phyloP scores from a whole-genome alignment of 495 filamentous ascomycete species.

The Hypoxylon trugodes region DNA sequence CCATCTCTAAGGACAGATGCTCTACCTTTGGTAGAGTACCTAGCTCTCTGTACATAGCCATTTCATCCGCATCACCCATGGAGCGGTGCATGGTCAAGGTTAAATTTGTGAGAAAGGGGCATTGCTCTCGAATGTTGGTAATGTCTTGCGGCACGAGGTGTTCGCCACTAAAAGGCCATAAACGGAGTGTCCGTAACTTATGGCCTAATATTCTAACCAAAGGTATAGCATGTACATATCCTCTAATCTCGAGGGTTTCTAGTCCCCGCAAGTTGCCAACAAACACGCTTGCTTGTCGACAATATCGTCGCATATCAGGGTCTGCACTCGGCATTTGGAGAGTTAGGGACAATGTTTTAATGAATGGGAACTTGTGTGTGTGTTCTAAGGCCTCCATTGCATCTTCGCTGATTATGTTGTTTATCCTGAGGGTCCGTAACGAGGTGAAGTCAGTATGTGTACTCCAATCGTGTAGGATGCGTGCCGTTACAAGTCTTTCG shows the following conservation, averaged over 20 bases:
- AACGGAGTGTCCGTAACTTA: background rate
- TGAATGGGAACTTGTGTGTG: background rate
- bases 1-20: background rate
- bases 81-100: background rate
- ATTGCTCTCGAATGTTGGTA: background rate
- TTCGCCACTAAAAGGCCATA: background rate
- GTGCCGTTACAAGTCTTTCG: background rate
- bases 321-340: background rate
- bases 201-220: background rate
- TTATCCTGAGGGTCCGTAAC: slow-evolving; percentile 1
- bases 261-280: background rate
- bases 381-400: background rate
- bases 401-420: background rate
- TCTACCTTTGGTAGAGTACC: slow-evolving; percentile 5
- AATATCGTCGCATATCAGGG: background rate
- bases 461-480: background rate
- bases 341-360: background rate
- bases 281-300: background rate
- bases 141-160: background rate
- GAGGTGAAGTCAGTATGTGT: background rate
- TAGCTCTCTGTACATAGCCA: background rate
- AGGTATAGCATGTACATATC: background rate
- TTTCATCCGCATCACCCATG: background rate
- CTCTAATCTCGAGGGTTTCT: background rate
- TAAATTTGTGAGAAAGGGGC: background rate